phyloP scores from a whole-genome alignment of 306 rosid species.

The Trifolium repens region DNA sequence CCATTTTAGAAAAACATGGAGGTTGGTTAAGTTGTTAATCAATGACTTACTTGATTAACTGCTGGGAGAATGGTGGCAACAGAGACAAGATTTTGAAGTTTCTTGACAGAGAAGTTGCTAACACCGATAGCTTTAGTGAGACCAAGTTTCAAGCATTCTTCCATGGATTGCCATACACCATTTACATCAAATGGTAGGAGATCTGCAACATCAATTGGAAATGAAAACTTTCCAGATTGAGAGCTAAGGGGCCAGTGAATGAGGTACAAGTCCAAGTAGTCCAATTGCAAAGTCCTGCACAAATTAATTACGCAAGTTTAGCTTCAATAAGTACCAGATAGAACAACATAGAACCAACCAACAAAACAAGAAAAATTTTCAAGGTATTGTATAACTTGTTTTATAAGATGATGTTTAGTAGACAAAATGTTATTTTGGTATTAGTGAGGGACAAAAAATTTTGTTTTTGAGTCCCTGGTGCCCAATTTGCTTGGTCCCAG shows the following conservation, averaged over 20 bases:
- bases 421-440: too few species aligned
- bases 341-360: too few species aligned
- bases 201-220: constrained; percentile 45
- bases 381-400: too few species aligned
- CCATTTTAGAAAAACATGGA: too few species aligned
- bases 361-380: too few species aligned
- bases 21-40: neutral
- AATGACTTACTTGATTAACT: constrained; percentile 45
- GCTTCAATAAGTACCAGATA: neutral
- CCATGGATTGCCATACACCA: constrained; percentile 62
- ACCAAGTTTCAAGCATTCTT: constrained; percentile 50
- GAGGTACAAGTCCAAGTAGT: constrained; percentile 57
- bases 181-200: constrained; percentile 55
- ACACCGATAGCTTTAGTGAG: constrained; percentile 59
- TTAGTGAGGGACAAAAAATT: too few species aligned
- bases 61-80: constrained; percentile 48
- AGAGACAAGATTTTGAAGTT: constrained; percentile 47
- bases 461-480: too few species aligned
- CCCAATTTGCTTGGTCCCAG: too few species aligned
- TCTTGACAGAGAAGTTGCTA: constrained; percentile 61
- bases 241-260: constrained; percentile 58
- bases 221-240: constrained; percentile 45
- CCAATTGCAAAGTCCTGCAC: constrained; percentile 52
- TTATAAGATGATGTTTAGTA: too few species aligned
- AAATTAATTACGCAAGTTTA: neutral